These are phyloP conservation scores for Myxozyma vanderwaltii DNA, from an alignment of 805 yeast genomes.

Conservation along the genomic window DNA sequence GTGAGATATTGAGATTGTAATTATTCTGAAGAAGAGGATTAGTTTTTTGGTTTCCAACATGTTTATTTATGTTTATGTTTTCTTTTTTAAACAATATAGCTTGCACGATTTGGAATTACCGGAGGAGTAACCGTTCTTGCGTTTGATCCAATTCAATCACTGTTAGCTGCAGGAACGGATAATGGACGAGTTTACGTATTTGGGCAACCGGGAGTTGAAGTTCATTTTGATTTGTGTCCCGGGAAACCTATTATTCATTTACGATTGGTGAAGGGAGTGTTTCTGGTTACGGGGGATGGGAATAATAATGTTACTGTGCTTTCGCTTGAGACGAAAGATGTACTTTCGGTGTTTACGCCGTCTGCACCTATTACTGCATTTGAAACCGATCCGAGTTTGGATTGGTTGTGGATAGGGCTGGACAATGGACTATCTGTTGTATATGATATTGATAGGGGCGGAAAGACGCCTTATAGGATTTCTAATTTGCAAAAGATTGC, in stretches of 20 bases:
- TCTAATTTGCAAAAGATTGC: constrained; percentile 64
- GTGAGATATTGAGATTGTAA: constrained; percentile 26
- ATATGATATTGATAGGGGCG: constrained; percentile 80
- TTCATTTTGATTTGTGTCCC: constrained; percentile 57
- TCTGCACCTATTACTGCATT: constrained; percentile 68
- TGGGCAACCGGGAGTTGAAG: constrained; percentile 82
- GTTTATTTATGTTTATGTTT: neutral
- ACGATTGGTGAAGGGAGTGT: constrained; percentile 76
- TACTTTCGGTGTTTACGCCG: constrained; percentile 61
- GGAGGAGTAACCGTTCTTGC: constrained; percentile 71
- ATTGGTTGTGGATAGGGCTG: constrained; percentile 81
- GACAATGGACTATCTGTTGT: constrained; percentile 71
- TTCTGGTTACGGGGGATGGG: constrained; percentile 70
- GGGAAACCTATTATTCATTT: constrained; percentile 55
- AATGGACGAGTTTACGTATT: constrained; percentile 71
- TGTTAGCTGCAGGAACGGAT: constrained; percentile 78
- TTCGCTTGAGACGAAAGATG: constrained; percentile 64
- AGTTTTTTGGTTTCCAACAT: too few species aligned
- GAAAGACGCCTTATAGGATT: constrained; percentile 63
- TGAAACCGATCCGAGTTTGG: constrained; percentile 83
- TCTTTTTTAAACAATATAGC: constrained; percentile 5
- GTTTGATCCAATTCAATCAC: constrained; percentile 84
- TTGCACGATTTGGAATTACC: constrained; percentile 57
- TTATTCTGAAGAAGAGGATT: too few species aligned
- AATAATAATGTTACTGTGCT: constrained; percentile 65